A percentile compares a stretch with the other conserved stretches of the same genome.
These are phyloP conservation scores for Pyricularia sp. DNA, from an alignment of 2,329 filamentous ascomycete species.

Conservation along the genomic window DNA sequence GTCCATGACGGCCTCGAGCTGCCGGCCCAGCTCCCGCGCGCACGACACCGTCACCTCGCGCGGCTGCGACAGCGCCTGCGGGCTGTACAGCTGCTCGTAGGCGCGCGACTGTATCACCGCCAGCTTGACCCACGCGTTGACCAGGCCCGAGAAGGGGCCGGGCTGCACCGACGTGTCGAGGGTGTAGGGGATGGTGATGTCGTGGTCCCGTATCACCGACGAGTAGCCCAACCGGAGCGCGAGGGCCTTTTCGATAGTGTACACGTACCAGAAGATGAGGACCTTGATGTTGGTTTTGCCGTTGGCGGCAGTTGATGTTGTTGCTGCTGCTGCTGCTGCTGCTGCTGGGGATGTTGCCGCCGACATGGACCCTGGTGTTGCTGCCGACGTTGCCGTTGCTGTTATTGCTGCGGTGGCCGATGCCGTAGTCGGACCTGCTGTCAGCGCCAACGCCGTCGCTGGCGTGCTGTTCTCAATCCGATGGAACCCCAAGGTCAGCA, in stretches of 20 bases:
- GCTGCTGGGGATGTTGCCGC: too few species aligned
- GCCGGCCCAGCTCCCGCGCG: not conserved
- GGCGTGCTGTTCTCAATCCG: not conserved
- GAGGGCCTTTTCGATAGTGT: not conserved
- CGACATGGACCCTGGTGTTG: too few species aligned
- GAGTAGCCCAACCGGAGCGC: not conserved
- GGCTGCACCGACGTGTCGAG: not conserved
- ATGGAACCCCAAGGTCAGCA: not conserved
- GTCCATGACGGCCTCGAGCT: conserved; percentile 57
- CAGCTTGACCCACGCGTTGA: not conserved
- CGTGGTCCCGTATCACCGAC: not conserved
- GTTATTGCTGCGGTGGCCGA: too few species aligned
- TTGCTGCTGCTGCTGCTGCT: too few species aligned
- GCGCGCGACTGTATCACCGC: not conserved
- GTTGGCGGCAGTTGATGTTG: not conserved
- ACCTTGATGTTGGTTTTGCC: not conserved
- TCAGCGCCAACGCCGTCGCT: too few species aligned
- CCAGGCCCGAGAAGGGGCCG: not conserved
- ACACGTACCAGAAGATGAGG: conserved; percentile 1
- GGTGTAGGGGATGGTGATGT: not conserved
- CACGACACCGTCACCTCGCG: not conserved
- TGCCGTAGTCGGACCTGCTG: too few species aligned
- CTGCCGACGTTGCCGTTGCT: too few species aligned
- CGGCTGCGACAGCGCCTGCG: not conserved
- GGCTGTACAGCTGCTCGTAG: not conserved